Conservation (phyloP, 352 stramenopile species). For the Phytopythium oedochilum region DNA sequence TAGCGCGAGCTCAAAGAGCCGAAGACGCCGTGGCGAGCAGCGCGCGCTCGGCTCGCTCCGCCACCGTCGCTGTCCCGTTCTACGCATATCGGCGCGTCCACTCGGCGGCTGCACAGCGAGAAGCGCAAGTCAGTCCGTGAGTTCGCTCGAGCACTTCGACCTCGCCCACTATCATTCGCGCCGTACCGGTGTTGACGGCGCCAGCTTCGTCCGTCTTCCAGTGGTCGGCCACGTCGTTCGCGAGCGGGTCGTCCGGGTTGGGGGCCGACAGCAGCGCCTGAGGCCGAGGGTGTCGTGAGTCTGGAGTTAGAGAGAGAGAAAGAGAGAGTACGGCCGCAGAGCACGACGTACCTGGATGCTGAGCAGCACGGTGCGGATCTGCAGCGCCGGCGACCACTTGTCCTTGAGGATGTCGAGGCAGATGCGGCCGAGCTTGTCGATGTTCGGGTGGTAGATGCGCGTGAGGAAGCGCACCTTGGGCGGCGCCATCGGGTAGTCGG, state of each 20-base stretch:
- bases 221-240: constrained; percentile 96
- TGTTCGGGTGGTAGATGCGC: constrained; percentile 99
- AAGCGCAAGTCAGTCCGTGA: constrained; percentile 5
- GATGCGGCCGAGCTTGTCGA: constrained; percentile 97
- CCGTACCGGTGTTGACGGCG: constrained; percentile 78
- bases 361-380: constrained; percentile 97
- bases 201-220: constrained; percentile 96
- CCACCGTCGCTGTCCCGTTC: background rate
- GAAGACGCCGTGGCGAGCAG: too few species aligned
- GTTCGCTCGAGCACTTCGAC: too few species aligned
- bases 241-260: constrained; percentile 97
- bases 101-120: constrained; percentile 38
- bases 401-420: constrained; percentile 99
- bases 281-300: too few species aligned
- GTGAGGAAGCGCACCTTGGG: constrained; percentile 97
- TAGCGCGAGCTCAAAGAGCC: too few species aligned
- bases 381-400: constrained; percentile 98
- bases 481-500: constrained; percentile 97
- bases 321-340: too few species aligned
- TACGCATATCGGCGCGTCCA: constrained; percentile 69
- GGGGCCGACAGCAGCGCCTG: constrained; percentile 91
- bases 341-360: constrained; percentile 87
- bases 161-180: too few species aligned
- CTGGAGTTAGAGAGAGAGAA: too few species aligned
- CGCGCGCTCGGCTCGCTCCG: background rate